Conservation (phyloP, 805 yeast genomes). For the Saturnispora quitensis region DNA sequence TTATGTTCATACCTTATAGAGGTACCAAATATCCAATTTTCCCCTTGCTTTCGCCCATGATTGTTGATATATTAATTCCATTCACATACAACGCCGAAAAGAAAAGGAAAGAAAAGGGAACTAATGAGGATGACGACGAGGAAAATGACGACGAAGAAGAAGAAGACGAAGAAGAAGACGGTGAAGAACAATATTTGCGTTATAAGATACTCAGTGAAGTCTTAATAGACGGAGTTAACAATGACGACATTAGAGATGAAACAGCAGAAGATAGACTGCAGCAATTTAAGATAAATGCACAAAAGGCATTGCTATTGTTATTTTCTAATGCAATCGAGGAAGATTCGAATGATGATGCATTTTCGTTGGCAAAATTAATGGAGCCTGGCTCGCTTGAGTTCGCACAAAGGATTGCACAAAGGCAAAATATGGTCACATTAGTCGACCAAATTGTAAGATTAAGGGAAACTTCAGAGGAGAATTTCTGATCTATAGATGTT, state of each 20-base stretch:
- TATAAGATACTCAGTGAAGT: constrained; percentile 53
- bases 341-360: constrained; percentile 50
- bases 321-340: constrained; percentile 8
- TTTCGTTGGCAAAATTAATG: constrained; percentile 42
- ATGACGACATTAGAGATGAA: constrained; percentile 29
- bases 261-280: constrained; percentile 39
- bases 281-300: constrained; percentile 34
- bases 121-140: constrained; percentile 21
- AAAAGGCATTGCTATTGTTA: constrained; percentile 3
- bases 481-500: not conserved
- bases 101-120: constrained; percentile 6
- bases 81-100: constrained; percentile 26
- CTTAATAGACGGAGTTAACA: constrained; percentile 45
- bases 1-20: constrained; percentile 67
- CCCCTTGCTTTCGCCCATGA: constrained; percentile 81
- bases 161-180: constrained; percentile 22
- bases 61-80: constrained; percentile 64
- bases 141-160: constrained; percentile 42
- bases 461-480: constrained; percentile 34
- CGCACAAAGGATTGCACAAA: constrained; percentile 74
- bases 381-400: constrained; percentile 47
- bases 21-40: constrained; percentile 67
- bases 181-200: constrained; percentile 56
- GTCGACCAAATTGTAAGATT: constrained; percentile 46
- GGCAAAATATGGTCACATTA: constrained; percentile 46